Evolutionary conservation across 345 rosid genomes (phyloP), one percentile per base, ranked within the genome.

Genomic region (Ceriops tagal): DNA sequence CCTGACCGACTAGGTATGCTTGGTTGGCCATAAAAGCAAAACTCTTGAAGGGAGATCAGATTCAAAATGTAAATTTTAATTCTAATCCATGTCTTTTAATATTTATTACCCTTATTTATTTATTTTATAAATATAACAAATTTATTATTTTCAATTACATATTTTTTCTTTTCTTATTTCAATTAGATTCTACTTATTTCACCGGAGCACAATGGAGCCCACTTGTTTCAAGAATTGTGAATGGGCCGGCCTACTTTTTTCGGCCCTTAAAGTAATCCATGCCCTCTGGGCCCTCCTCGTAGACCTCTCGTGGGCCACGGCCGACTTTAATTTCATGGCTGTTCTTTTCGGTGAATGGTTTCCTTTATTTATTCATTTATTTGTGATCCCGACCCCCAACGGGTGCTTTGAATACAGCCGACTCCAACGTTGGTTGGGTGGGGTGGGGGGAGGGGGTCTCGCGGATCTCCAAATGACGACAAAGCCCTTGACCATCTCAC

Each of bases 231-330:
- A 53, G 55, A 61, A 57, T 35, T 61, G 66, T 24, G 69, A 76
- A 39, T 76, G 82, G 81, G 84, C 84, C 75, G 86, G 78, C 65
- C 69, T 47, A 68, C 73, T 19, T 47, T 11, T 34, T 24, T 24
- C 26, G 28, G 58, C 70, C 53, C 76, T 60, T 3, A 39, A 53
- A 58, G 61, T 9, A 46, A 34, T 52, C 18, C 65, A 59, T 46
- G 81, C 79, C 72, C 16, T 16, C 65, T 73, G 78, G 78, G 64
- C 75, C 5, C 58, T 74, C 78, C 61, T 21, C 5, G 62, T 34
- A 59, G 37, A 39, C 66, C 71, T 73, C 30, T 27, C 27, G 73
- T 71, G 76, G 71, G 70, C 68, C 80, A 77, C 56, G 69, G 68
- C 70, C 80, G 74, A 59, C 65, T 59, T 5, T 58, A 18, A 20